Percentiles rank a stretch among this genome's conserved stretches.
These are phyloP conservation scores for Madurella fahalii DNA, from an alignment of 2,329 filamentous ascomycete species.

Conservation along the genomic window DNA sequence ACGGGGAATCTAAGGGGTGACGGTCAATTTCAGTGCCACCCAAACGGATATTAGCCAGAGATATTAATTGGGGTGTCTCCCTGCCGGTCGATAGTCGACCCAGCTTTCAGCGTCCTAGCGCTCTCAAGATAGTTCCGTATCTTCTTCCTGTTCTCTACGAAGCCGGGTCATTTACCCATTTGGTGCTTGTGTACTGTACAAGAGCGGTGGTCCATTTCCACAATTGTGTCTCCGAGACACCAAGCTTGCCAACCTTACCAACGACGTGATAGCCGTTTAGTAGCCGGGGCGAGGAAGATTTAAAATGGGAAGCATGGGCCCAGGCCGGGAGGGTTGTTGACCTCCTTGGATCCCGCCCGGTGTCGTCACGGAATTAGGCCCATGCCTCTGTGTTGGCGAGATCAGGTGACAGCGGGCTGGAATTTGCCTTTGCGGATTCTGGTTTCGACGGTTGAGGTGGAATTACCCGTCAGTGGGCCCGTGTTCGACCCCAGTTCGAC, in stretches of 20 bases:
- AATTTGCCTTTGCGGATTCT: too few relatives aligned
- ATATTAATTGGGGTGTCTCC: slow-evolving; percentile 16
- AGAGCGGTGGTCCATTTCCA: not conserved
- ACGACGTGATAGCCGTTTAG: slow-evolving; percentile 4
- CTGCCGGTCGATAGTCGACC: not conserved
- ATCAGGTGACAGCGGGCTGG: not conserved
- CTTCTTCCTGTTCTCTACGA: slow-evolving; percentile 9
- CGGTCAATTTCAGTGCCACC: slow-evolving; percentile 19
- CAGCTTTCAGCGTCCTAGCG: not conserved
- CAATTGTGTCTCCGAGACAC: not conserved
- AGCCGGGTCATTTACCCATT: not conserved
- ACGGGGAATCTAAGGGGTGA: slow-evolving; percentile 6
- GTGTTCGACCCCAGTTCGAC: not conserved
- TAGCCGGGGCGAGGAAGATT: slow-evolving; percentile 15
- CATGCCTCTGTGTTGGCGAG: slow-evolving; percentile 3
- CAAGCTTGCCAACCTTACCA: not conserved
- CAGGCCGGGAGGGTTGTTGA: not conserved
- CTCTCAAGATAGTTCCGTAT: slow-evolving; percentile 5
- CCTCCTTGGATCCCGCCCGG: not conserved
- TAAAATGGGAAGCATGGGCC: slow-evolving; percentile 14
- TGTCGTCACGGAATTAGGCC: too few relatives aligned
- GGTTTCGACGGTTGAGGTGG: not conserved
- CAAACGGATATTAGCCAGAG: slow-evolving; percentile 20
- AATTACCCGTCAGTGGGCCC: not conserved
- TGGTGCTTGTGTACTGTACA: not conserved